Base-by-base conservation (phyloP, 768 basidiomycete genomes). In the Trametes cubensis region DNA sequence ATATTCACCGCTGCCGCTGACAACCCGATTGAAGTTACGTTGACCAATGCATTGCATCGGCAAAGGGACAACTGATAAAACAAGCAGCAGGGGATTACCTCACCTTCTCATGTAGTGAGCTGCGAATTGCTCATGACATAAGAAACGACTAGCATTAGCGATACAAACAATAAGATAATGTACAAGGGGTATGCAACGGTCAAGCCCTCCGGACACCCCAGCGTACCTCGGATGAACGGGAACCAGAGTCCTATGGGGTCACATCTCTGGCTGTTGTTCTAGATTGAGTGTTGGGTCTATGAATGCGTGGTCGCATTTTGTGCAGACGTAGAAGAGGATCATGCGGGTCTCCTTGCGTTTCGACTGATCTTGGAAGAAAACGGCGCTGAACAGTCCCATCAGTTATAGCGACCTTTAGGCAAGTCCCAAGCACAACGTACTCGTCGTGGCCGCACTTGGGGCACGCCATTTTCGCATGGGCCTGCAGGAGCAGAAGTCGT, bases 301-400 rank as follows among this genome's bases (percentile, higher is more conserved):
- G 71, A 89, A 94, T 68, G 80, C 85, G 66, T 89, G 79, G 66
- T 88, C 87, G 73, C 92, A 94, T 68, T 89, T 89, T 21, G 86
- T 84, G 72, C 93, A 95, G 48, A 94, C 92, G 71, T 87, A 95
- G 78, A 95, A 95, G 2, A 94, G 81, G 52, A 92, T 92, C 94
- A 96, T 96, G 2, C 91, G 84, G 1, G 96, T 98, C 72, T 96
- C 94, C 69, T 93, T 94, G 58, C 96, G 88, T 73, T 96, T 95
- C 18, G 94, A 97, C 73, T 98, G 96, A 75, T 98, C 96, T 75
- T 98, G 96, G 74, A 90, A 98, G 72, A 92, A 85, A 5, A 98
- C 95, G 53, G 93, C 86, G 71, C 95, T 98, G 70, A n/a, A 64
- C 52, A 48, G 20, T 59, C 10, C 10, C 10, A 58, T 59, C 48